phyloP scores from a whole-genome alignment of 257 asterid genomes.

The Penstemon eatonii region DNA sequence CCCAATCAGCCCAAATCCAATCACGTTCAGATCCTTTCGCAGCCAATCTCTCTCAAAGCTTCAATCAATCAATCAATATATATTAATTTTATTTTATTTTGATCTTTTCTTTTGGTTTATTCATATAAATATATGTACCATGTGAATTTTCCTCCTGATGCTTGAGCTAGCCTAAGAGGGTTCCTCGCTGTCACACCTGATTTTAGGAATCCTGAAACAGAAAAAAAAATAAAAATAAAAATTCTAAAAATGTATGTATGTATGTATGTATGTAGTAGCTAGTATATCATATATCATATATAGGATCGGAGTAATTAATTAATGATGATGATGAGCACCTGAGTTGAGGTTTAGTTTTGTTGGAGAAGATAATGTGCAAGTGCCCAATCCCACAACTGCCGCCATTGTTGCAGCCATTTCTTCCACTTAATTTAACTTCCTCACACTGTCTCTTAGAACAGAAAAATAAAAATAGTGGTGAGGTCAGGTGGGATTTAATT shows the following conservation, averaged over 20 bases:
- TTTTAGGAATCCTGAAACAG: constrained; percentile 50
- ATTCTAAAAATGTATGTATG: not conserved
- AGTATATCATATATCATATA: no score
- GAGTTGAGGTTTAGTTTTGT: constrained; percentile 50
- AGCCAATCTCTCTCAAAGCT: constrained; percentile 89
- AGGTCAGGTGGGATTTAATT: constrained; percentile 5
- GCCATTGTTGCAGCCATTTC: constrained; percentile 72
- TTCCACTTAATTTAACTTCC: not conserved
- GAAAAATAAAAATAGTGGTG: not conserved
- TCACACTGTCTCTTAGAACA: constrained; percentile 16
- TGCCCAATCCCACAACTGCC: constrained; percentile 68
- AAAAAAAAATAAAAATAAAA: not conserved
- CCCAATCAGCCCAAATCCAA: constrained; percentile 90
- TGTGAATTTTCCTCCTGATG: constrained; percentile 72
- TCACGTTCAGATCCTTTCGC: constrained; percentile 83
- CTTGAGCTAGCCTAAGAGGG: constrained; percentile 61
- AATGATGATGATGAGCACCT: constrained; percentile 34
- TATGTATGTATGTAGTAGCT: no score
- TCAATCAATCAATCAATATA: constrained; percentile 7
- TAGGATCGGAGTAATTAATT: no score
- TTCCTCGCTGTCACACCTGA: constrained; percentile 62
- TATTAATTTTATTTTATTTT: no score
- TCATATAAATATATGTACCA: constrained; percentile 41
- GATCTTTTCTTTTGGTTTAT: no score
- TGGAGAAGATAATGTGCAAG: constrained; percentile 54